Conservation (phyloP, 2,329 filamentous ascomycete genomes). For the Ophiocordyceps unilateralis region DNA sequence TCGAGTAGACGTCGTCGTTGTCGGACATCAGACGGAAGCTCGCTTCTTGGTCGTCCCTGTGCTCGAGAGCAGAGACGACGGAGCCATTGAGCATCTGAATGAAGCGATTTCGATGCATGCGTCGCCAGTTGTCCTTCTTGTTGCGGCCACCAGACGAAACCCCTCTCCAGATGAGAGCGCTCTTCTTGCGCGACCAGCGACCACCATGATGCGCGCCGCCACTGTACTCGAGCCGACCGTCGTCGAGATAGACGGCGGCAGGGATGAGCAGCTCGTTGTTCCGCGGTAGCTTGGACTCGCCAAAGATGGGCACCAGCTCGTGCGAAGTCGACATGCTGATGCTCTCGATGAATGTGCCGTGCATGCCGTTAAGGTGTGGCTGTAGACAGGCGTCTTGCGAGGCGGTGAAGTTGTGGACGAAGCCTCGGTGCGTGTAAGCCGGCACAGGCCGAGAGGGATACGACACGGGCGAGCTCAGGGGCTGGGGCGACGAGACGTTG, state of each 20-base stretch:
- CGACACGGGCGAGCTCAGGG: conserved; percentile 13
- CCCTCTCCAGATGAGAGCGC: conserved; percentile 45
- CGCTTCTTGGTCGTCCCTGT: conserved; percentile 15
- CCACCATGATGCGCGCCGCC: conserved; percentile 37
- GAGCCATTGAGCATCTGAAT: conserved; percentile 52
- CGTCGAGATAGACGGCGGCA: conserved; percentile 44
- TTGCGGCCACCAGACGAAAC: conserved; percentile 42
- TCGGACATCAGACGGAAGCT: conserved; percentile 31
- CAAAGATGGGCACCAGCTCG: conserved; percentile 41
- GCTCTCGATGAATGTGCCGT: conserved; percentile 40
- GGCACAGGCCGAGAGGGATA: conserved; percentile 17
- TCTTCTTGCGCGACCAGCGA: conserved; percentile 38
- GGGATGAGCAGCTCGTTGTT: conserved; percentile 50
- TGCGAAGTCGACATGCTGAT: conserved; percentile 32
- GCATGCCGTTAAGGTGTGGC: conserved; percentile 30
- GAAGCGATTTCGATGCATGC: conserved; percentile 54
- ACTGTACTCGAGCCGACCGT: conserved; percentile 35
- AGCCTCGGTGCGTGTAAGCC: conserved; percentile 24
- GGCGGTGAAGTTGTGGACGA: conserved; percentile 39
- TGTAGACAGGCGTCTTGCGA: conserved; percentile 42
- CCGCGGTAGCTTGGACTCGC: conserved; percentile 42
- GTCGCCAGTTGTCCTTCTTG: conserved; percentile 39
- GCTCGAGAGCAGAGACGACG: conserved; percentile 30
- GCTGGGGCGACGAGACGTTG: conserved; percentile 15
- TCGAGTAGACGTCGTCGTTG: conserved; percentile 22